Evolutionary conservation across 192 early-diverging fungal species (phyloP).

Genomic region (Backusella macrospora): DNA sequence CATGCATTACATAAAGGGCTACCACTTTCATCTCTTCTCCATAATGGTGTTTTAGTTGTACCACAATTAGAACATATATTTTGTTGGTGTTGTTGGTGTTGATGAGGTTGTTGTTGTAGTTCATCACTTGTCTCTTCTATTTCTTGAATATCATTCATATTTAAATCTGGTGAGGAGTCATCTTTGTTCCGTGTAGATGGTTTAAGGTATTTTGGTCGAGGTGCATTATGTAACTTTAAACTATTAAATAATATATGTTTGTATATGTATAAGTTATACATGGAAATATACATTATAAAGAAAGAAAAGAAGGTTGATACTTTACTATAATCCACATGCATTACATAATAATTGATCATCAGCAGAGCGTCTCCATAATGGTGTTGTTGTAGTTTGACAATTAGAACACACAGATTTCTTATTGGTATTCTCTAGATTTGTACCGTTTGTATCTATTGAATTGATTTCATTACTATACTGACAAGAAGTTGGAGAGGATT

Average conservation of each 20-base stretch:
- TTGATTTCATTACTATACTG: too few species aligned
- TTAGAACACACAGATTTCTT: constrained; percentile 54
- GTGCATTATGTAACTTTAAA: constrained; percentile 81
- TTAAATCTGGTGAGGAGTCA: background rate
- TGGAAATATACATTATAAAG: background rate
- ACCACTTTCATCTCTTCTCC: constrained; percentile 77
- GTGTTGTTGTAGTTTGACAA: constrained; percentile 82
- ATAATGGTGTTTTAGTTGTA: constrained; percentile 88
- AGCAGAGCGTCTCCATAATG: constrained; percentile 89
- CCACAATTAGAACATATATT: constrained; percentile 73
- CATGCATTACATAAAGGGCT: constrained; percentile 61
- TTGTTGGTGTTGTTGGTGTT: background rate
- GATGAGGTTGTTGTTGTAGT: constrained; percentile 17
- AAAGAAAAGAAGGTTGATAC: background rate
- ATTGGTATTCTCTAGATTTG: background rate
- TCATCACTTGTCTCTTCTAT: constrained; percentile 29
- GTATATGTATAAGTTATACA: too few species aligned
- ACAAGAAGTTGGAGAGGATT: too few species aligned
- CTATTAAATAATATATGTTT: constrained; percentile 23
- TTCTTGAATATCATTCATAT: background rate
- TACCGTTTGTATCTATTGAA: too few species aligned
- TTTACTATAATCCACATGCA: constrained; percentile 93
- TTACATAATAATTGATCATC: constrained; percentile 92
- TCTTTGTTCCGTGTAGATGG: constrained; percentile 57
- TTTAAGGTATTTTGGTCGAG: constrained; percentile 79